Conservation (phyloP, 2,329 filamentous ascomycete species). For the Didymella keratinophila region DNA sequence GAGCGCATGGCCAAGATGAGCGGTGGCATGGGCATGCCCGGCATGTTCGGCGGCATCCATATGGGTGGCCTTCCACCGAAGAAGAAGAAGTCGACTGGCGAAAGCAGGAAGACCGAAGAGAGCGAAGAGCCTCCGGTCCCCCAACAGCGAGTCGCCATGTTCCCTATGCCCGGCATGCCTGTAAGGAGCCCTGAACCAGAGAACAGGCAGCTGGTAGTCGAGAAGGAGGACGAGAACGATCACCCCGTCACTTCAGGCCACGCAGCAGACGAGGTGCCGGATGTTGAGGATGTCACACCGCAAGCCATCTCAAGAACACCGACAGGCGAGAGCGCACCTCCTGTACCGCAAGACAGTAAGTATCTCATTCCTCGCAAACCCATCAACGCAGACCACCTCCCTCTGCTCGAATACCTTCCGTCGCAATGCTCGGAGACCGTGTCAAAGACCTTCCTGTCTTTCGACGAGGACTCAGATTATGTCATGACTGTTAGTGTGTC, state of each 20-base stretch:
- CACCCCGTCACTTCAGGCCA: constrained; percentile 54
- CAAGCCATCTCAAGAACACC: constrained; percentile 52
- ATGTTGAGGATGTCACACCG: constrained; percentile 61
- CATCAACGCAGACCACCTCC: constrained; percentile 28
- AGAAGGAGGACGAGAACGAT: constrained; percentile 61
- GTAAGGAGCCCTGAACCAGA: constrained; percentile 58
- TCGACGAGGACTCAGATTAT: constrained; percentile 47
- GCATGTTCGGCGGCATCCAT: constrained; percentile 81
- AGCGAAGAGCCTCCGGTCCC: constrained; percentile 38
- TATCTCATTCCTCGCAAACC: constrained; percentile 50
- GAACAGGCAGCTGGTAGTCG: constrained; percentile 53
- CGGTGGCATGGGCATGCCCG: constrained; percentile 94
- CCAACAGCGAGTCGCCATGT: constrained; percentile 60
- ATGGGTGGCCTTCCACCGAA: constrained; percentile 60
- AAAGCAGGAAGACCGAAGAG: constrained; percentile 50
- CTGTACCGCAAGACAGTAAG: constrained; percentile 61
- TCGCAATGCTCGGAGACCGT: constrained; percentile 40
- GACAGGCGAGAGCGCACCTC: constrained; percentile 52
- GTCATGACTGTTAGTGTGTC: constrained; percentile 50
- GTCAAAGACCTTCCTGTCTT: constrained; percentile 44
- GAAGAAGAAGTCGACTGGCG: constrained; percentile 58
- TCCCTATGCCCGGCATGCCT: constrained; percentile 75
- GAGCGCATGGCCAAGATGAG: constrained; percentile 99
- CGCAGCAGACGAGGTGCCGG: constrained; percentile 57
- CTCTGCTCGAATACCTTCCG: constrained; percentile 34